Evolutionary conservation across 1,284 basidiomycete species (phyloP).

Genomic region (Irpex lacteus): DNA sequence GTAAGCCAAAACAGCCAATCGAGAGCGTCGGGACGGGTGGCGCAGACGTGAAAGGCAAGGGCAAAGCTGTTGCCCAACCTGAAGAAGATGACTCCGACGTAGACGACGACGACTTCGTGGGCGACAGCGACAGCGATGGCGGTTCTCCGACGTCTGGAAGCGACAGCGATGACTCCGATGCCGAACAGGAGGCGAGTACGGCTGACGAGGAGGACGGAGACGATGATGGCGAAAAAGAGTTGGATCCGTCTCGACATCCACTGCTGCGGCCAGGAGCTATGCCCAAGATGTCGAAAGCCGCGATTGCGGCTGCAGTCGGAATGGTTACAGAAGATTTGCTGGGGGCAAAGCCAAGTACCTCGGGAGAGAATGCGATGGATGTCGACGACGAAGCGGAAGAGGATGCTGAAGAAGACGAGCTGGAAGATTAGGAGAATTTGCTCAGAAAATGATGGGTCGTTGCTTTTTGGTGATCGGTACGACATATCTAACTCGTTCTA

Average conservation of each 20-base stretch:
- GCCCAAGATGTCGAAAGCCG: constrained; percentile 62
- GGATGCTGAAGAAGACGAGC: constrained; percentile 5
- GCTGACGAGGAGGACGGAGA: constrained; percentile 18
- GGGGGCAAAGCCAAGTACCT: constrained; percentile 21
- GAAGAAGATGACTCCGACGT: constrained; percentile 43
- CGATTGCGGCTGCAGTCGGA: constrained; percentile 60
- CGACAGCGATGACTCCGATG: constrained; percentile 21
- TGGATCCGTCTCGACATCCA: constrained; percentile 58
- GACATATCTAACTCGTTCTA: too few relatives aligned
- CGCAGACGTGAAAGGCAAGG: constrained; percentile 15
- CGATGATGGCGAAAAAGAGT: constrained; percentile 38
- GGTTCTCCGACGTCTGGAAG: constrained; percentile 26
- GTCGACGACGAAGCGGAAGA: constrained; percentile 2
- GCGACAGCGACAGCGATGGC: constrained; percentile 26
- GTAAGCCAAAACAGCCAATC: constrained; percentile 24
- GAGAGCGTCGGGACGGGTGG: constrained; percentile 13
- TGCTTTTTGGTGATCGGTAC: too few relatives aligned
- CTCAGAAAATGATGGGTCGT: too few relatives aligned
- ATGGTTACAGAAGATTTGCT: constrained; percentile 55
- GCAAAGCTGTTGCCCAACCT: constrained; percentile 23
- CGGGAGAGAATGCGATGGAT: neutral
- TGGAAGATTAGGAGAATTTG: constrained; percentile 1
- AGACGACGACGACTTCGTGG: constrained; percentile 51
- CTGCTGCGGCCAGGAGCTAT: constrained; percentile 64
- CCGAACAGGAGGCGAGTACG: constrained; percentile 10